These are phyloP conservation scores for Oryza meridionalis DNA, from an alignment of 176 grass and related monocot genomes.

Conservation along the genomic window DNA sequence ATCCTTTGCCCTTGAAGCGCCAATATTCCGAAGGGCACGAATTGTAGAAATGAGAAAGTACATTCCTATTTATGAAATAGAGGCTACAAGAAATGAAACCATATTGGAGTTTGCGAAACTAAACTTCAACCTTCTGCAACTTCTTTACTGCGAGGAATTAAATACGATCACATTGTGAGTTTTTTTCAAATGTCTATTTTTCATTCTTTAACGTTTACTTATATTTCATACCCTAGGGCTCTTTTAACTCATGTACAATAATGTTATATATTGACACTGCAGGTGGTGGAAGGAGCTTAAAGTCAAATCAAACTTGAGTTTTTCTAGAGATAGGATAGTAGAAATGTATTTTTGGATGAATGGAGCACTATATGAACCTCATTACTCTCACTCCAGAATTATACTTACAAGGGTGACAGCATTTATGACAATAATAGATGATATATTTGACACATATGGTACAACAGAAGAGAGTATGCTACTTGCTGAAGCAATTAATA, in stretches of 20 bases:
- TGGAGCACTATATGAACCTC: slow-evolving; percentile 42
- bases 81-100: slow-evolving; percentile 22
- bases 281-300: slow-evolving; percentile 43
- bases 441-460: slow-evolving; percentile 37
- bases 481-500: slow-evolving; percentile 42
- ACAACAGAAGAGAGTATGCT: slow-evolving; percentile 34
- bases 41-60: slow-evolving; percentile 47
- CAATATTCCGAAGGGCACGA: slow-evolving; percentile 36
- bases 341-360: slow-evolving; percentile 55
- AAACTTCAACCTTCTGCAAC: slow-evolving; percentile 59
- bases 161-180: slow-evolving; percentile 39
- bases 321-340: slow-evolving; percentile 52
- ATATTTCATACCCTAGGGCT: not conserved
- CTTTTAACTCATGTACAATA: not conserved
- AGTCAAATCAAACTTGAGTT: slow-evolving; percentile 36
- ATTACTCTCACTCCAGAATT: slow-evolving; percentile 30
- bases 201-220: not conserved
- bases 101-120: slow-evolving; percentile 52
- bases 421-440: slow-evolving; percentile 42
- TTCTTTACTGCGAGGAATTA: slow-evolving; percentile 54
- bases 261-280: not conserved
- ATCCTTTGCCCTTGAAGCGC: slow-evolving; percentile 15
- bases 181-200: not conserved
- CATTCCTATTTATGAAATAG: slow-evolving; percentile 43
- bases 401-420: slow-evolving; percentile 37